Conservation (phyloP, 768 basidiomycete genomes). For the Rhodosporidiobolus odoratus region DNA sequence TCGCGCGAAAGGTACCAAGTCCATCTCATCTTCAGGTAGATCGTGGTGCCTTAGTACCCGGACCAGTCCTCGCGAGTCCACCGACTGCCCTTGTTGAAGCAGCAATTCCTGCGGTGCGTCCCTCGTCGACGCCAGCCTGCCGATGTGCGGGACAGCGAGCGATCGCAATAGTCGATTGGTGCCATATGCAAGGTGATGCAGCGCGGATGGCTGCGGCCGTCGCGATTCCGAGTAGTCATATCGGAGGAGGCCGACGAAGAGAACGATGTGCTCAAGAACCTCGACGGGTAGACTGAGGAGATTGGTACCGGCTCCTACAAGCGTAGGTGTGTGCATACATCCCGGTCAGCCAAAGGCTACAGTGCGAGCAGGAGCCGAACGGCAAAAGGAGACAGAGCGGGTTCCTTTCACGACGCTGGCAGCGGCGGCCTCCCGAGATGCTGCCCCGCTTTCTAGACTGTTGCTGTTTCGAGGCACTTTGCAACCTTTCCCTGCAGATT, state of each 20-base stretch:
- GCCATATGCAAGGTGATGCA: constrained; percentile 3
- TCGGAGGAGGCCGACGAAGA: background rate
- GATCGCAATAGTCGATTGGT: background rate
- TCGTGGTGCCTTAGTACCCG: background rate
- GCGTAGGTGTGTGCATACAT: too few relatives aligned
- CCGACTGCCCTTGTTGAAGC: background rate
- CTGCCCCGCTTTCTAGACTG: too few relatives aligned
- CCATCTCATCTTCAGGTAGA: background rate
- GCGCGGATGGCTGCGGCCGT: background rate
- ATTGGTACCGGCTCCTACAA: background rate
- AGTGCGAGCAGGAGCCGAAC: background rate
- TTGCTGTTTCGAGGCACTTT: background rate
- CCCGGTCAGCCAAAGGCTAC: too few relatives aligned
- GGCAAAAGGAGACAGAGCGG: background rate
- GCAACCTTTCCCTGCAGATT: background rate
- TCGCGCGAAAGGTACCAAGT: background rate
- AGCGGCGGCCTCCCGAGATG: too few relatives aligned
- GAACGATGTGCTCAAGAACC: background rate
- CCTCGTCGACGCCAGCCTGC: background rate
- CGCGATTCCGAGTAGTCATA: constrained; percentile 4
- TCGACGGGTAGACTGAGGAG: constrained; percentile 7
- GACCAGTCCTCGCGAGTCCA: background rate
- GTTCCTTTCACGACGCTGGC: too few relatives aligned
- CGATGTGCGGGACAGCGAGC: background rate
- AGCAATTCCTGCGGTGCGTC: background rate